phyloP scores from a whole-genome alignment of 352 stramenopile genomes.

The Phytopythium montanum region DNA sequence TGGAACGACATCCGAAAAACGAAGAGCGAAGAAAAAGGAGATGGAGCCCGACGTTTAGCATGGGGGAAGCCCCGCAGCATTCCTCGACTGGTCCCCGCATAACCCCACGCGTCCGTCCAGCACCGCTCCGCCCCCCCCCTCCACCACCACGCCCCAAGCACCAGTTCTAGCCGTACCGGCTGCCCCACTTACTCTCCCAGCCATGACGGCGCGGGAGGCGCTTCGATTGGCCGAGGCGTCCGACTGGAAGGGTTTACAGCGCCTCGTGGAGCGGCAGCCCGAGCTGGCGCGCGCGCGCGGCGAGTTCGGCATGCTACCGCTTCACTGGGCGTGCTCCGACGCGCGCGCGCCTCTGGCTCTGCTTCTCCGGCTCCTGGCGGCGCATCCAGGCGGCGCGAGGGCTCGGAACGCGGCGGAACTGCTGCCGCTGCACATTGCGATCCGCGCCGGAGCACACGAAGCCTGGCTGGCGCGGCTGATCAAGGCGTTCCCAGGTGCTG shows the following conservation, averaged over 20 bases:
- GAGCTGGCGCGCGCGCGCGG: constrained; percentile 40
- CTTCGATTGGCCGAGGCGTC: constrained; percentile 74
- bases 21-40: no score
- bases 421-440: constrained; percentile 79
- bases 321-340: constrained; percentile 82
- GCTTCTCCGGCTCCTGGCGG: constrained; percentile 51
- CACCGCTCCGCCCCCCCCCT: no score
- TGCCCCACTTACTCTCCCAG: neutral
- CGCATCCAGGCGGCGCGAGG: constrained; percentile 51
- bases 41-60: no score
- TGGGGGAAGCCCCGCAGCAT: no score
- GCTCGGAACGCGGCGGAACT: constrained; percentile 62
- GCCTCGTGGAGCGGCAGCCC: constrained; percentile 52
- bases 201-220: constrained; percentile 43
- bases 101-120: no score
- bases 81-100: no score
- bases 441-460: constrained; percentile 42
- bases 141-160: no score
- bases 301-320: constrained; percentile 82
- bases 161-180: no score
- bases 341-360: constrained; percentile 54
- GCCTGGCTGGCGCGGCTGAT: constrained; percentile 55
- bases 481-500: constrained; percentile 43
- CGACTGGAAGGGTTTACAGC: constrained; percentile 69
- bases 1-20: no score